Evolutionary conservation across 306 rosid species (phyloP), one percentile per base, ranked within the genome.

Genomic region (Cucurbita ficifolia): DNA sequence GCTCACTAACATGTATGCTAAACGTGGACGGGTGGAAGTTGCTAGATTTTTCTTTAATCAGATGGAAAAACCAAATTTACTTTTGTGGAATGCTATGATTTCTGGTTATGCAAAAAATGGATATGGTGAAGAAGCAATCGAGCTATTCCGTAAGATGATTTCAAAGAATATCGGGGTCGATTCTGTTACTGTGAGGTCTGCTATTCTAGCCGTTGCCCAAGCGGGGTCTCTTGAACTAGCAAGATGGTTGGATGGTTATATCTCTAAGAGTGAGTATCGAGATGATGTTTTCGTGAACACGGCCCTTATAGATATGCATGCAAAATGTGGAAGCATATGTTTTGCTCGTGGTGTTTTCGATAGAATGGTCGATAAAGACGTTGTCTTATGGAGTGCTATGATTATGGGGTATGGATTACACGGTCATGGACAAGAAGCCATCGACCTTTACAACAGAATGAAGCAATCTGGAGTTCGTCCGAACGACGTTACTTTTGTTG

Each of bases 81-180:
- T 74, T 14, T 29, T 74, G 33, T 74, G 77, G 77, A 74, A 74
- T 57, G 77, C 77, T n/a, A 74, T 74, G 77, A 74, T 74, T 74
- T 74, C 77, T 57, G 70, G 77, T 45, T 58, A 74, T 58, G 77
- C 77, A 45, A 58, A 59, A 16, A 75, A 75, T 38, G 77, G 77
- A 9, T 48, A 75, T 46, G 71, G 70, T n/a, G 77, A 75, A 49
- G 71, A 75, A 75, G 58, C 77, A 8, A 60, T 75, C 21, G 50
- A 60, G 59, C 71, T 75, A 39, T 75, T 75, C 18, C 55, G 13
- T 17, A 18, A 59, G 70, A 75, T 75, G 77, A 75, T 75, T 59
- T 45, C 57, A 3, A 61, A 43, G 35, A 59, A 46, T 60, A 60
- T 58, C 21, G 48, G 48, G 53, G 48, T 12, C 4, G 77, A 75